Evolutionary conservation across 176 grass and related monocot genomes (phyloP).

Genomic region (Triticum turgidum): DNA sequence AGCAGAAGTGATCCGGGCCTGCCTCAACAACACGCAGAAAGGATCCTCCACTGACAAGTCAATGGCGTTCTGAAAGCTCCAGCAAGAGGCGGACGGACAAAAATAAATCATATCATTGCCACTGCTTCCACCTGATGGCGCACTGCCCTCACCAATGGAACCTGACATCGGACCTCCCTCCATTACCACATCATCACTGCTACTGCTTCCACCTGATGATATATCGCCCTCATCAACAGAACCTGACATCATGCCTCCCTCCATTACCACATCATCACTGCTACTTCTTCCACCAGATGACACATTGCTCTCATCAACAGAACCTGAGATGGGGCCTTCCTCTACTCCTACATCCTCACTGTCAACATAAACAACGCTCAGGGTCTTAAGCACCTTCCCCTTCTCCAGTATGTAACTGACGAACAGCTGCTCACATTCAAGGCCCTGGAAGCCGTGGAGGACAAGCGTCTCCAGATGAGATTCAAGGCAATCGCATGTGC

Average conservation of each 20-base stretch:
- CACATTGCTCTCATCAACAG: neutral
- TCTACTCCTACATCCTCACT: neutral
- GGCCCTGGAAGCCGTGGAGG: neutral
- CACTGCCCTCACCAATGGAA: neutral
- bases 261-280: neutral
- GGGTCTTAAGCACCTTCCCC: neutral
- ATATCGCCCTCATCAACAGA: neutral
- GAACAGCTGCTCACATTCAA: neutral
- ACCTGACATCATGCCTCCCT: neutral
- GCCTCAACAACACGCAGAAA: neutral
- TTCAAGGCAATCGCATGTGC: constrained; percentile 15
- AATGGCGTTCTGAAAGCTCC: constrained; percentile 19
- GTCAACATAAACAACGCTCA: neutral
- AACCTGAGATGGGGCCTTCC: neutral
- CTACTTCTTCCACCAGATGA: neutral
- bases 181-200: neutral
- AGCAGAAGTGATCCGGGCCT: neutral
- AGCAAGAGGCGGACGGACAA: neutral
- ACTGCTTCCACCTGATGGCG: neutral
- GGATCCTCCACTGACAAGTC: neutral
- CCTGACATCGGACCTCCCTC: no score
- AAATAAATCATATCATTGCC: neutral
- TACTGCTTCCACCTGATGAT: neutral
- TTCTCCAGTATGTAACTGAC: neutral
- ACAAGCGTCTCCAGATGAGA: constrained; percentile 25